These are phyloP conservation scores for Fusarium globosum DNA, from an alignment of 2,329 filamentous ascomycete genomes.

Conservation along the genomic window DNA sequence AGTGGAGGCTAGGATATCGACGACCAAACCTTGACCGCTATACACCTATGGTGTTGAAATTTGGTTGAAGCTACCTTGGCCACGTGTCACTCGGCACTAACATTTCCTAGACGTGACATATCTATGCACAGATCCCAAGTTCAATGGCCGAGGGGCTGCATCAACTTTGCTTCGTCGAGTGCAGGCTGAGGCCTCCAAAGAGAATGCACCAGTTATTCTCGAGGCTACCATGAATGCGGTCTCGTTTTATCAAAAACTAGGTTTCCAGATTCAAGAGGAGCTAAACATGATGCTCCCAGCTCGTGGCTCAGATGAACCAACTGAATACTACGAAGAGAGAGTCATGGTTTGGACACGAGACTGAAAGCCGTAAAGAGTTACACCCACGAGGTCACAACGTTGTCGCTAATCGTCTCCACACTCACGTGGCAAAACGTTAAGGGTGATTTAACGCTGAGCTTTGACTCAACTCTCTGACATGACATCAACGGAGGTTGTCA, in stretches of 20 bases:
- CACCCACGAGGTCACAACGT: constrained; percentile 10
- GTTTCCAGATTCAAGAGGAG: constrained; percentile 48
- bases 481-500: constrained; percentile 26
- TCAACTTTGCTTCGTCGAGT: constrained; percentile 49
- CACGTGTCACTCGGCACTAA: constrained; percentile 16
- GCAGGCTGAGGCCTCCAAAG: constrained; percentile 47
- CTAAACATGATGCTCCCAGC: constrained; percentile 52
- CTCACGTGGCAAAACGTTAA: constrained; percentile 38
- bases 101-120: constrained; percentile 51
- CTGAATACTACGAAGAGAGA: constrained; percentile 49
- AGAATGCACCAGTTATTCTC: constrained; percentile 51
- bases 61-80: background rate
- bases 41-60: background rate
- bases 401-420: constrained; percentile 38
- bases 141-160: constrained; percentile 51
- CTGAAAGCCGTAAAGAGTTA: background rate
- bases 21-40: background rate
- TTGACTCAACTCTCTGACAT: constrained; percentile 10
- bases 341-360: constrained; percentile 48
- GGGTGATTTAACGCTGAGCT: background rate
- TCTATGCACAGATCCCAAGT: constrained; percentile 53
- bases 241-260: constrained; percentile 52
- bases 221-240: constrained; percentile 55
- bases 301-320: constrained; percentile 44
- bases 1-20: background rate